Percentiles rank a stretch among this genome's conserved stretches.
phyloP scores from a whole-genome alignment of 2,329 filamentous ascomycete genomes.

The Arachnomyces sp. region DNA sequence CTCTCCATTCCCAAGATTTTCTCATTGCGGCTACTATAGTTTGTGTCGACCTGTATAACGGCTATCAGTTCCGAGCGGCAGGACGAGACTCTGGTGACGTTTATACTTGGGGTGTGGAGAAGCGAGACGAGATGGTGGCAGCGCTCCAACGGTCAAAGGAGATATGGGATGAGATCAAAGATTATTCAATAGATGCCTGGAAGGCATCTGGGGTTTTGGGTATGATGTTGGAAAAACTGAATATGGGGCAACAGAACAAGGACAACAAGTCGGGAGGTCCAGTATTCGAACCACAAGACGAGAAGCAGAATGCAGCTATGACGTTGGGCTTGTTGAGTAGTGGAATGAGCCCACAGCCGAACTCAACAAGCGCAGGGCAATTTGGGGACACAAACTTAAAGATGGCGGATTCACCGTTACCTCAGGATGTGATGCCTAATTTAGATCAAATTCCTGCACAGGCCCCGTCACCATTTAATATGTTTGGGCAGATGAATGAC shows the following conservation, averaged over 20 bases:
- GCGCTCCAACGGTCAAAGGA: slow-evolving; percentile 63
- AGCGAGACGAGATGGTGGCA: slow-evolving; percentile 65
- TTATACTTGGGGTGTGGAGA: slow-evolving; percentile 42
- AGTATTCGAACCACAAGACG: slow-evolving; percentile 40
- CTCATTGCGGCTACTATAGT: slow-evolving; percentile 79
- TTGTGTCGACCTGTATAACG: slow-evolving; percentile 70
- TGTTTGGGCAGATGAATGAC: slow-evolving; percentile 51
- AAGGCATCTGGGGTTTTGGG: slow-evolving; percentile 77
- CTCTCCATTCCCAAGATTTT: slow-evolving; percentile 77
- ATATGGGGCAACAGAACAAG: slow-evolving; percentile 18
- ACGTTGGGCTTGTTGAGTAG: slow-evolving; percentile 61
- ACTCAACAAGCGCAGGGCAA: slow-evolving; percentile 20
- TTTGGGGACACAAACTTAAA: slow-evolving; percentile 25
- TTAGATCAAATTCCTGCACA: slow-evolving; percentile 33
- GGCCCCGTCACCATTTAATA: slow-evolving; percentile 45
- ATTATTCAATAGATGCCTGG: slow-evolving; percentile 79
- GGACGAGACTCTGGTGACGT: slow-evolving; percentile 30
- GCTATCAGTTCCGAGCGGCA: slow-evolving; percentile 26
- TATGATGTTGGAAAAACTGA: slow-evolving; percentile 76
- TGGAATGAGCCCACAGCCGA: slow-evolving; percentile 47
- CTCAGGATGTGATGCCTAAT: slow-evolving; percentile 18
- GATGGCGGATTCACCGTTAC: slow-evolving; percentile 22
- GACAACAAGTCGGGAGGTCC: slow-evolving; percentile 15
- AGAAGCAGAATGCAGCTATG: slow-evolving; percentile 61
- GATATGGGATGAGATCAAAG: slow-evolving; percentile 73